Conservation (phyloP, 2,329 filamentous ascomycete species). For the Exutisphaerella laricina region DNA sequence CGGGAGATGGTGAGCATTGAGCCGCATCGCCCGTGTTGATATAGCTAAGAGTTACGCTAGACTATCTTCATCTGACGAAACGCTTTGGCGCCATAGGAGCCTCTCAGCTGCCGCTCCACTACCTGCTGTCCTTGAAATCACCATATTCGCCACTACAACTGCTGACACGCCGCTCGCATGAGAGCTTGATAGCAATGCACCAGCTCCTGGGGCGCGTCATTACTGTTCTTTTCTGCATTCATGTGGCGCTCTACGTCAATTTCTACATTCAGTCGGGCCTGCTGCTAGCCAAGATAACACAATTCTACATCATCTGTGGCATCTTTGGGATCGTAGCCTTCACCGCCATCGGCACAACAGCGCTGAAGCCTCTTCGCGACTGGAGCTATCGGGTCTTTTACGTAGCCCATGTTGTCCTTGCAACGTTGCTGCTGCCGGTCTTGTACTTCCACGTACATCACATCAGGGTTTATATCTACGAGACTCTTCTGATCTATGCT, state of each 20-base stretch:
- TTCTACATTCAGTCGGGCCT: slow-evolving; percentile 51
- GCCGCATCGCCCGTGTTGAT: neutral
- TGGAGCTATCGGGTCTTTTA: slow-evolving; percentile 52
- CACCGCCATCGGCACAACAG: slow-evolving; percentile 44
- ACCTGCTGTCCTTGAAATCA: slow-evolving; percentile 50
- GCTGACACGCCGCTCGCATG: slow-evolving; percentile 50
- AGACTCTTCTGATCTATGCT: slow-evolving; percentile 44
- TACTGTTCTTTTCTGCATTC: slow-evolving; percentile 46
- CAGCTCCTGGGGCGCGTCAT: slow-evolving; percentile 54
- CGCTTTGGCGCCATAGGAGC: slow-evolving; percentile 55
- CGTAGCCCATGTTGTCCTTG: slow-evolving; percentile 49
- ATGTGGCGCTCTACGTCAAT: slow-evolving; percentile 52
- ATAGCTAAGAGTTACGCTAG: slow-evolving; percentile 32
- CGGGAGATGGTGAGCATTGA: slow-evolving; percentile 48
- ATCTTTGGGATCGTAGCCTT: slow-evolving; percentile 44
- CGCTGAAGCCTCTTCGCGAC: slow-evolving; percentile 43
- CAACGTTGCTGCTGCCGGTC: slow-evolving; percentile 44
- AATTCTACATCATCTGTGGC: slow-evolving; percentile 55
- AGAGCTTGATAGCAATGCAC: slow-evolving; percentile 52
- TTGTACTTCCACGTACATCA: slow-evolving; percentile 53
- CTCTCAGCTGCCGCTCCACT: slow-evolving; percentile 56
- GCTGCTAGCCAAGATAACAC: slow-evolving; percentile 49
- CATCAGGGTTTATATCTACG: slow-evolving; percentile 49
- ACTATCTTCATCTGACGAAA: slow-evolving; percentile 60
- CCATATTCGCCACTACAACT: slow-evolving; percentile 48